Base-by-base conservation (phyloP, 1,284 basidiomycete species). In the Ganoderma leucocontextum region DNA sequence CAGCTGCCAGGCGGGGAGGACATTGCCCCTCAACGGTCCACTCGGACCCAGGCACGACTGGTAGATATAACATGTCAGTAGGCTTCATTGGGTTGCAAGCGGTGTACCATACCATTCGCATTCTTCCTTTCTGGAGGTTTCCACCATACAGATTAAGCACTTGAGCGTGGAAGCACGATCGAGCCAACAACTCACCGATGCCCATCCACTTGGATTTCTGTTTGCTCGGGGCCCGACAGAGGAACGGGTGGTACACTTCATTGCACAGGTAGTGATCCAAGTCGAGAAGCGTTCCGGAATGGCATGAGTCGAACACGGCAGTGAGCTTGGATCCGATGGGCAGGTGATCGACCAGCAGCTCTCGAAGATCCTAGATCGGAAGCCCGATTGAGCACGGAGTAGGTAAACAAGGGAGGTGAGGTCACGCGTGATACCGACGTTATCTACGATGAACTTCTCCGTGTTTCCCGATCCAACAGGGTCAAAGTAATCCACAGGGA, bases 261-360 rank as follows among this genome's bases (percentile, higher is more conserved):
- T 86, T 85, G 69, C 84, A 86, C 0, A 81, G 77, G 66, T 81
- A 80, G 71, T 86, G 84, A 2, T 81, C 78, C 6, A 85, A 77
- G 69, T 86, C 84, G 4, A 86, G 76, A 38, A 86, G 66, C 0
- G 84, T 84, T 0, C 81, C 84, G 1, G 84, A 85, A 67, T 85
- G 84, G 67, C 84, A 86, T 0, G 84, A 83, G 72, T 86, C 85
- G 63, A 86, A 82, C 39, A 87, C 78, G 5, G 85, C 83, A 5
- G 83, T 80, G 13, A 86, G 77, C 44, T 79, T 78, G 62, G 79
- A 79, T 12, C 82, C 84, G 12, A 70, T 70, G 41, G 84, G 83
- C 29, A 87, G 78, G 13, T 77, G 74, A 38, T 82, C 73, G 17
- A 85, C 80, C 13, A 87, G 79, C 65, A 76, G 73, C 53, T 76